These are phyloP conservation scores for Themeda triandra DNA, from an alignment of 176 grass and related monocot species.

Conservation along the genomic window DNA sequence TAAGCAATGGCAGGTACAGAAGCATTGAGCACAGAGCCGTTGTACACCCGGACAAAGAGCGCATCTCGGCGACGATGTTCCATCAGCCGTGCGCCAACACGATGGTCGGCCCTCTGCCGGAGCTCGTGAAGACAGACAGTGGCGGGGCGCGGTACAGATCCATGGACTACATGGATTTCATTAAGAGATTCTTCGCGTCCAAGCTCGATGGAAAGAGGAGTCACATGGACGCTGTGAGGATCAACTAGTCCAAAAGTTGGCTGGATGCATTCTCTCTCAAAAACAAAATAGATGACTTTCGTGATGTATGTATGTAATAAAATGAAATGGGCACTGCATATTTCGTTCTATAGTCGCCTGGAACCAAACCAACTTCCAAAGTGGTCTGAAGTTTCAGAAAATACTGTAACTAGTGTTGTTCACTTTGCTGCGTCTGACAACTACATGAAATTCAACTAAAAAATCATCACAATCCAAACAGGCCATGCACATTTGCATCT, in stretches of 20 bases:
- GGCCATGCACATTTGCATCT: not conserved
- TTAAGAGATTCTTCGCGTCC: not conserved
- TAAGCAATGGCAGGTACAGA: constrained; percentile 42
- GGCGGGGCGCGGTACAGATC: not conserved
- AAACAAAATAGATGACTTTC: no score
- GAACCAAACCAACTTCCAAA: not conserved
- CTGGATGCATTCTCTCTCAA: not conserved
- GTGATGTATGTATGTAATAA: not conserved
- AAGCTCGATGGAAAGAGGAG: constrained; percentile 16
- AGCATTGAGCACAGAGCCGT: constrained; percentile 40
- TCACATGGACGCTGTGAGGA: not conserved
- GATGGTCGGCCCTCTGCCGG: constrained; percentile 13
- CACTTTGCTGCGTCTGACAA: not conserved
- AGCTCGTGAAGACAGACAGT: constrained; percentile 9
- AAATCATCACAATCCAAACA: not conserved
- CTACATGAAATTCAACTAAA: not conserved
- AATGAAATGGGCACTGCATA: not conserved
- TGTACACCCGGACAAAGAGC: constrained; percentile 30
- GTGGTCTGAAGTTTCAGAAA: not conserved
- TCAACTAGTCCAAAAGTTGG: not conserved
- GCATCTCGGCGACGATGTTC: constrained; percentile 39
- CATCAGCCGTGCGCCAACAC: constrained; percentile 15
- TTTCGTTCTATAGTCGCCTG: not conserved
- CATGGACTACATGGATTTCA: not conserved
- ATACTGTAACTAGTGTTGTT: not conserved